Conservation (phyloP, 495 filamentous ascomycete genomes). For the Hyaloscypha bicolor region DNA sequence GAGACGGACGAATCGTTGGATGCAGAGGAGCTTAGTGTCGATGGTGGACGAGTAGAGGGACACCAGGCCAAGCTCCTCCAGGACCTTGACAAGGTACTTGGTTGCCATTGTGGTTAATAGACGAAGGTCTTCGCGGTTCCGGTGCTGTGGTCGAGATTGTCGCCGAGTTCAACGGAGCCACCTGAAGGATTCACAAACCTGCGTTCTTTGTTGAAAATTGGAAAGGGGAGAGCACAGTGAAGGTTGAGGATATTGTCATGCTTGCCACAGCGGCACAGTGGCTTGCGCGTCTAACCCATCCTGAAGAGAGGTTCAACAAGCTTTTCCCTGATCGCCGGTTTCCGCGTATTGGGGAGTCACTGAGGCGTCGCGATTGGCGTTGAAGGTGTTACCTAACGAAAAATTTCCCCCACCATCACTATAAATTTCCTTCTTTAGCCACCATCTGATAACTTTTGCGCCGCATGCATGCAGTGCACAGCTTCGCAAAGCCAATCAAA, state of each 20-base stretch:
- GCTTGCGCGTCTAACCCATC: background rate
- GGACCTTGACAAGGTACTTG: conserved; percentile 15
- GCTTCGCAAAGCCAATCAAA: too few species aligned
- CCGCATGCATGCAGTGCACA: too few species aligned
- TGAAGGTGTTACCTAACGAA: background rate
- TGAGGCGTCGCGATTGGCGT: conserved; percentile 11
- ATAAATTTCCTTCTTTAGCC: background rate
- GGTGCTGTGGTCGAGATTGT: background rate
- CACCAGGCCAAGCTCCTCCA: conserved; percentile 48
- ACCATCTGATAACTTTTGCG: too few species aligned
- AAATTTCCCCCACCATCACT: background rate
- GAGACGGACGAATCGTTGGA: conserved; percentile 75
- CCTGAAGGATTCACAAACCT: background rate
- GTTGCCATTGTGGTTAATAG: conserved; percentile 19
- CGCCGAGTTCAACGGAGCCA: background rate
- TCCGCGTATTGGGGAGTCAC: conserved; percentile 7
- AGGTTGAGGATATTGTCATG: background rate
- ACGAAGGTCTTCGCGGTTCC: background rate
- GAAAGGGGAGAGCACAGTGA: background rate
- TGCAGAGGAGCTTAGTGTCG: conserved; percentile 74
- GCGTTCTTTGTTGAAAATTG: background rate
- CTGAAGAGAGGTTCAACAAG: background rate
- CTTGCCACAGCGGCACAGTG: background rate
- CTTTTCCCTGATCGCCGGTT: background rate
- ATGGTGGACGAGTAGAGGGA: conserved; percentile 42